Base-by-base conservation (phyloP, 768 basidiomycete species). In the Clavulina sp. region DNA sequence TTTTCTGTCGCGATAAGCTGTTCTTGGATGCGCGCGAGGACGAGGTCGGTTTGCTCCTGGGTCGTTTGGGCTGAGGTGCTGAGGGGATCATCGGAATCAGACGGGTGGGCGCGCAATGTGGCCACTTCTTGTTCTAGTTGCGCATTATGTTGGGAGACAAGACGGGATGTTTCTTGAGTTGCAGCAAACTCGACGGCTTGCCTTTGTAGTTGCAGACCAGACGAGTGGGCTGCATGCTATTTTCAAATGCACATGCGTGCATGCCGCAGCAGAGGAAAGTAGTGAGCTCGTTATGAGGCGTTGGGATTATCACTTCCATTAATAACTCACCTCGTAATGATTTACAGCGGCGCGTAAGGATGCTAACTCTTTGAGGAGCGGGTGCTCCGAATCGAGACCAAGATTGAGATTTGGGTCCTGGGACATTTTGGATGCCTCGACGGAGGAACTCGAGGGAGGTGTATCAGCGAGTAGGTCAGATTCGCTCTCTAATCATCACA, bases 151-250 rank as follows among this genome's bases (percentile, higher is more conserved):
- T 68, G 69, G 58, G 80, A 75, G 21, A 83, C 69, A 5, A 66
- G 41, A 36, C 41, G 38, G 18, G 26, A n/a, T 26, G 34, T 31
- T 40, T 76, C 74, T 32, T 72, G 63, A 1, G 70, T 65, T n/a
- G 69, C 65, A 1, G 74, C 64, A 5, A 71, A 60, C 6, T 81
- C 73, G 21, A 81, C 64, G 5, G 77, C 70, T 51, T 76, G 73
- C 38, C 73, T 68, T 56, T 83, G 82, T 2, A 85, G 71, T 58
- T 76, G 81, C 38, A 82, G 64, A 3, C 80, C 71, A n/a, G 77
- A 69, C 30, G 66, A 60, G 58, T 82, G 75, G 3, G 80, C 75
- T 65, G 84, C 82, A 63, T 83, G 77, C 83, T 84, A 58, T 46
- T 16, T 9, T 7, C 9, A 46, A 46, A 26, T 9, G 9, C 9